Percentiles rank a stretch among this genome's conserved stretches.
These are phyloP conservation scores for Xylaria sp. DNA, from an alignment of 2,329 filamentous ascomycete species.

Conservation along the genomic window DNA sequence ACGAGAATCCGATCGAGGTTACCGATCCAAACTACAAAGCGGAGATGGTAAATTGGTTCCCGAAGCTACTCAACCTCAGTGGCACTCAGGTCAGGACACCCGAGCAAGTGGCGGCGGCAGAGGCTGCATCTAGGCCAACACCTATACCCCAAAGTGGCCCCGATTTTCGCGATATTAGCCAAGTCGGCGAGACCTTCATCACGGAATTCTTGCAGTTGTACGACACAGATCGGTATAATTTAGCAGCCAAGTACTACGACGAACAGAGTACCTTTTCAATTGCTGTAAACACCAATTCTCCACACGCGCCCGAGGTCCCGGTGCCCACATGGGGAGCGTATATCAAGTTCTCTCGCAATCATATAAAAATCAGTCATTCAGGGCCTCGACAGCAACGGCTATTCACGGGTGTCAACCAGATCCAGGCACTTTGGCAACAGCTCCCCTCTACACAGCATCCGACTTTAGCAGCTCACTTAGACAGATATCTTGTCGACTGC, in stretches of 20 bases:
- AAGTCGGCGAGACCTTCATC: slow-evolving; percentile 81
- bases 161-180: slow-evolving; percentile 78
- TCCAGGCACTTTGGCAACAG: slow-evolving; percentile 74
- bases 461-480: slow-evolving; percentile 71
- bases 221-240: slow-evolving; percentile 74
- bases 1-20: slow-evolving; percentile 77
- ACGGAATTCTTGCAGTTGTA: slow-evolving; percentile 78
- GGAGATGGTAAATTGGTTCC: slow-evolving; percentile 84
- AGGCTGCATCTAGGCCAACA: slow-evolving; percentile 62
- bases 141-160: slow-evolving; percentile 72
- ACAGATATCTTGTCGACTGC: slow-evolving; percentile 86
- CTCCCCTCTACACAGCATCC: slow-evolving; percentile 82
- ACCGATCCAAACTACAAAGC: slow-evolving; percentile 69
- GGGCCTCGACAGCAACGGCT: slow-evolving; percentile 72
- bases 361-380: slow-evolving; percentile 73
- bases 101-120: slow-evolving; percentile 71
- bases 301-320: slow-evolving; percentile 58
- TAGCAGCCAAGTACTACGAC: slow-evolving; percentile 79
- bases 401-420: slow-evolving; percentile 71
- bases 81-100: slow-evolving; percentile 77
- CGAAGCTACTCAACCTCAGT: slow-evolving; percentile 81
- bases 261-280: slow-evolving; percentile 79
- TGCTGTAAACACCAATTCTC: slow-evolving; percentile 72
- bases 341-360: slow-evolving; percentile 81
- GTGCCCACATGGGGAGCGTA: slow-evolving; percentile 75